A percentile compares a stretch with the other conserved stretches of the same genome.
Evolutionary conservation across 306 rosid genomes (phyloP).

Genomic region (Lathyrus oleraceus): DNA sequence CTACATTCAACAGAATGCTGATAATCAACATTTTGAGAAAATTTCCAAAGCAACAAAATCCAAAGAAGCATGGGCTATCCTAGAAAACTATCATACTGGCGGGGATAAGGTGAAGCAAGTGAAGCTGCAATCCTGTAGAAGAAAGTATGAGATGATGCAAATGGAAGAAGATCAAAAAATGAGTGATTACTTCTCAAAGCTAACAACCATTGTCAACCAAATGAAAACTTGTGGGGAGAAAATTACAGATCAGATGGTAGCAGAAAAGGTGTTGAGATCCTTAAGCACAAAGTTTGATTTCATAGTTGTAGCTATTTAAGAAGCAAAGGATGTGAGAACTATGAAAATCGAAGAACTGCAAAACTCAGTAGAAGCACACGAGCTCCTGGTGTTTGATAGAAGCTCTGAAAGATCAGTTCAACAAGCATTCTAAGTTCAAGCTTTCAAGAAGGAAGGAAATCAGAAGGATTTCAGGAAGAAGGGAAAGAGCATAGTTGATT

Average conservation of each 20-base stretch:
- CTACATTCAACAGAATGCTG: too few species aligned
- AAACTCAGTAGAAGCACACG: not conserved
- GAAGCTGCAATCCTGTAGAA: too few species aligned
- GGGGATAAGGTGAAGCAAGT: too few species aligned
- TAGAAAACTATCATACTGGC: too few species aligned
- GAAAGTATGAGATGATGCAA: not conserved
- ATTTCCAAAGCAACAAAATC: too few species aligned
- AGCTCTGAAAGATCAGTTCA: not conserved
- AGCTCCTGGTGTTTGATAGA: not conserved
- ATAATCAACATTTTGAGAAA: too few species aligned
- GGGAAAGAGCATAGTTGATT: too few species aligned
- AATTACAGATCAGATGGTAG: not conserved
- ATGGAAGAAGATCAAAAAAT: too few species aligned
- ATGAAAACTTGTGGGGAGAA: not conserved
- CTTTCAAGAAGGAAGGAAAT: not conserved
- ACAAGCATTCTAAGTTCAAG: not conserved
- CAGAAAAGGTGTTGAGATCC: not conserved
- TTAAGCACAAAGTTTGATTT: not conserved
- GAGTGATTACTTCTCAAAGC: too few species aligned
- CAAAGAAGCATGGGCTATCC: rapidly evolving
- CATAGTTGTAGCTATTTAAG: not conserved
- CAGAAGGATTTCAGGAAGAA: too few species aligned
- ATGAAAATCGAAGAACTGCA: not conserved
- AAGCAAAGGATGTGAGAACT: not conserved
- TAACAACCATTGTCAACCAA: not conserved